Base-by-base conservation (phyloP, 2,329 filamentous ascomycete genomes). In the Monosporascus ibericus region DNA sequence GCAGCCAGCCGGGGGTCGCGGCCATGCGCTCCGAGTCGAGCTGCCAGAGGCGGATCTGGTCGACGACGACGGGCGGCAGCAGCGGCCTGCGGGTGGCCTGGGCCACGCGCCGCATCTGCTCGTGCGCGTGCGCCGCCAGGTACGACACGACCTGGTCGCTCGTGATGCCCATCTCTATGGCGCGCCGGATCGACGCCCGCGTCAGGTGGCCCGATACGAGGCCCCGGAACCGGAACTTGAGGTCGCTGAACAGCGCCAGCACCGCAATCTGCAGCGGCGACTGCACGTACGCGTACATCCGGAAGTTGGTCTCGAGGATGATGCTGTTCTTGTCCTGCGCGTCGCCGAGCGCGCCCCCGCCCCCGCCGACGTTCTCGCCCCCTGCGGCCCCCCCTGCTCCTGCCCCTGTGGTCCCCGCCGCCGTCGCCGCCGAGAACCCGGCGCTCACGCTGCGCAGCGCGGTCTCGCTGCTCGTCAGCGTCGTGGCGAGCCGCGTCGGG, bases 31-130 rank as follows among this genome's bases (percentile, higher is more conserved):
- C 94, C 58, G 92, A 91, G 71, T 99, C 94, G 49, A 97, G 85
- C 74, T 99, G 92, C 94, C 94, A 99, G 20, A 99, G 82, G 2
- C 92, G 82, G 63, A 99, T 96, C 75, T 99, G 94, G 70, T 99
- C 94, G 57, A 96, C 90, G 17, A 99, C 94, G 0, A 95, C 97
- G 0, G 94, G 92, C 1, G 95, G 94, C 2, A 99, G 79, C 17
- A 96, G 82, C 2, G 92, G 88, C 56, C 77, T 78, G 63, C 80
- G 80, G 55, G 80, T 63, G 47, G 76, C 59, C 25, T 77, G 72
- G 6, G 82, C 80, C 44, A 81, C 78, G 56, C 87, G 86, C 62
- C 87, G 85, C 82, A 99, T 90, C 70, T 97, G 90, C 44, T 95
- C 91, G 72, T 99, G 94, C 0, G 94, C 94, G 71, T 99, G 92